A percentile compares a stretch with the other conserved stretches of the same genome.
These are phyloP conservation scores for Colletotrichum ledebouriae DNA, from an alignment of 2,329 filamentous ascomycete genomes.

Conservation along the genomic window DNA sequence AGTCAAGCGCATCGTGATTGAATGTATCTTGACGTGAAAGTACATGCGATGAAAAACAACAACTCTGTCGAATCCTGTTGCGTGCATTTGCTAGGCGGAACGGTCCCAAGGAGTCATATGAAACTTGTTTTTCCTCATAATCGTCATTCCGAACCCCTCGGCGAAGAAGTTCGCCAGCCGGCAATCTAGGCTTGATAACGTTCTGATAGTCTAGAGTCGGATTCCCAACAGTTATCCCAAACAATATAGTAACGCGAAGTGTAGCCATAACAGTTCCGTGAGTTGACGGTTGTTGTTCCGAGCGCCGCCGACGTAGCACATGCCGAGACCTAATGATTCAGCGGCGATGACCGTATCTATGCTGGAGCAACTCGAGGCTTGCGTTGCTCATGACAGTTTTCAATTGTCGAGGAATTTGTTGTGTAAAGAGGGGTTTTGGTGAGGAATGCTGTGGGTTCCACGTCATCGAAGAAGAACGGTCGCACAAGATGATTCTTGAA, in stretches of 20 bases:
- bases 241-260: neutral
- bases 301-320: neutral
- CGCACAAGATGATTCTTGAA: too few relatives aligned
- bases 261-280: neutral
- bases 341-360: neutral
- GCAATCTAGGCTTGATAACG: neutral
- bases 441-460: too few relatives aligned
- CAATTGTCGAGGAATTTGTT: too few relatives aligned
- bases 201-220: neutral
- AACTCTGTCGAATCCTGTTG: too few relatives aligned
- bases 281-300: neutral
- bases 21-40: too few relatives aligned
- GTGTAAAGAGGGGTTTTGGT: neutral
- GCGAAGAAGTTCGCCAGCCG: neutral
- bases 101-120: neutral
- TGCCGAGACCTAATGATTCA: slow-evolving; percentile 5
- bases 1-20: too few relatives aligned
- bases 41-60: too few relatives aligned
- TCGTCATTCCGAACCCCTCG: neutral
- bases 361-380: neutral
- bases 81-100: too few relatives aligned
- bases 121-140: neutral
- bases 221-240: neutral
- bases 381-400: neutral
- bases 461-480: too few relatives aligned